Percentiles rank a stretch among this genome's conserved stretches.
Conservation (phyloP, 2,329 filamentous ascomycete species). For the Alternaria postmessia region DNA sequence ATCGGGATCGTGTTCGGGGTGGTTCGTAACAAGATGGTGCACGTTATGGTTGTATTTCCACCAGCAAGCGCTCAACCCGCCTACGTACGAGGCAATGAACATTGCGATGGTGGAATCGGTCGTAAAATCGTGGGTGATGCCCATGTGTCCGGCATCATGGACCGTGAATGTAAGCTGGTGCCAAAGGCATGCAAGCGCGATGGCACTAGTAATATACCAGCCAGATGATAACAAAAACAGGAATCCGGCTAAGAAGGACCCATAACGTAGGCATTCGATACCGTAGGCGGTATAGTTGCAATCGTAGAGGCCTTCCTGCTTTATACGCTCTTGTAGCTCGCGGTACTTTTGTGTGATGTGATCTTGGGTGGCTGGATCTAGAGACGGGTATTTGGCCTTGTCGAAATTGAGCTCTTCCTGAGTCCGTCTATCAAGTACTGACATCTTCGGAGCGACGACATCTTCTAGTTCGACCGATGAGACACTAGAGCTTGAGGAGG, state of each 20-base stretch:
- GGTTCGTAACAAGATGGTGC: constrained; percentile 95
- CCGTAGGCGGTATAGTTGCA: constrained; percentile 86
- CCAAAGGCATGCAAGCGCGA: constrained; percentile 85
- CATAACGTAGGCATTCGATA: constrained; percentile 77
- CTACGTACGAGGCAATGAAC: constrained; percentile 86
- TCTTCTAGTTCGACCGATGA: constrained; percentile 61
- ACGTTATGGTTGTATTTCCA: constrained; percentile 98
- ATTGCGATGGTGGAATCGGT: constrained; percentile 87
- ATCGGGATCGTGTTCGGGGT: constrained; percentile 93
- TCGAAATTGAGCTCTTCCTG: constrained; percentile 79
- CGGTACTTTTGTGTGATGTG: constrained; percentile 83
- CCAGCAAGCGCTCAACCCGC: constrained; percentile 91
- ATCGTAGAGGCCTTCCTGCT: constrained; percentile 77
- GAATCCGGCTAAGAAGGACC: constrained; percentile 69
- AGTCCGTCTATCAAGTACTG: constrained; percentile 77
- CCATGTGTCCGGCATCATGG: constrained; percentile 97
- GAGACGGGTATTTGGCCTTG: constrained; percentile 78
- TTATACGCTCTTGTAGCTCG: constrained; percentile 74
- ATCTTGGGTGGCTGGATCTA: constrained; percentile 77
- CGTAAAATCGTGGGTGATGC: constrained; percentile 90
- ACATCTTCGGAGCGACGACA: constrained; percentile 54
- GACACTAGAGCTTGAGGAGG: constrained; percentile 67
- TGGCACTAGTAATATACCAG: constrained; percentile 67
- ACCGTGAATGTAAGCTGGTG: constrained; percentile 94
- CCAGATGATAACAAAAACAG: constrained; percentile 57